Base-by-base conservation (phyloP, 2,329 filamentous ascomycete genomes). In the Talaromyces sp. region DNA sequence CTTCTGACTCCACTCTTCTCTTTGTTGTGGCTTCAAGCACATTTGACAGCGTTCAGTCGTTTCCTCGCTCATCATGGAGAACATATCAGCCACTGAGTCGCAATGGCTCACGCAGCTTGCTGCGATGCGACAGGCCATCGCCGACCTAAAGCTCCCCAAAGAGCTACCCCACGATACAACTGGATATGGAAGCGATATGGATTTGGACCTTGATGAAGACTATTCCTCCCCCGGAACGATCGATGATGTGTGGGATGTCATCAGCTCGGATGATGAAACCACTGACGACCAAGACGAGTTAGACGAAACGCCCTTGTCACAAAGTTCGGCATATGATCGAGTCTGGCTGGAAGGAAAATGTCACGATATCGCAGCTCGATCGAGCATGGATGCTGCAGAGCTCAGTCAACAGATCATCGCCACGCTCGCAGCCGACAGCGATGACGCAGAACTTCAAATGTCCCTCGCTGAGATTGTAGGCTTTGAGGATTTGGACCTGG, bases 161-260 rank as follows among this genome's bases (percentile, higher is more conserved):
- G 71, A 76, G 27, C 71, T 76, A 40, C 67, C 74, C 35, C 75
- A 77, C 42, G 69, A 76, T 43, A 57, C 65, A 19, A 59, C 62
- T 29, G 56, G 57, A 39, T 85, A 86, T 64, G 82, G 79, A 16
- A 76, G 81, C 11, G 81, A 86, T 49, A 57, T 77, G 19, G 72
- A 77, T 27, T 74, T 86, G 32, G 79, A 86, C 39, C 74, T 86
- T 46, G 86, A 89, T 56, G 85, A 90, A 8, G 81, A 84, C 42
- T 75, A 82, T 19, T 82, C 81, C 3, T 82, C 78, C 3, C 83
- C 83, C 4, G 84, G 82, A 39, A 70, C 82, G 16, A 83, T 84
- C 4, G 89, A 93, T 53, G 91, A 97, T 73, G 86, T 97, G 9
- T 97, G 93, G 93, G 92, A 97, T 69, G 86, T 95, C 53, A 90